Conservation (phyloP, 192 early-diverging fungal genomes). For the Coemansia sp. region DNA sequence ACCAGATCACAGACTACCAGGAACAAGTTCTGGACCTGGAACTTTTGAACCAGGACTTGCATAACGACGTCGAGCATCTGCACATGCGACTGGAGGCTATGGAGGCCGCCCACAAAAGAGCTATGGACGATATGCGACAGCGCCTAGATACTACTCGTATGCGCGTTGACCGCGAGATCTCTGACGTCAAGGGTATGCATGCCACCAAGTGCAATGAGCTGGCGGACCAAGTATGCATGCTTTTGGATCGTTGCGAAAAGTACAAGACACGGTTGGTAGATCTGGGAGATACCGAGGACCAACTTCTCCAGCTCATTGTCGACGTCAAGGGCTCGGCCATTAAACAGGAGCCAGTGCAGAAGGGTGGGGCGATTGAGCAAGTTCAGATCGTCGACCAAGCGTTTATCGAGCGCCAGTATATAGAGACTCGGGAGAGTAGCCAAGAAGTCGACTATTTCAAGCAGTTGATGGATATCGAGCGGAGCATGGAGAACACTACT, state of each 20-base stretch:
- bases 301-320: conserved; percentile 34
- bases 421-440: conserved; percentile 53
- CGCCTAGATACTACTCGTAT: conserved; percentile 21
- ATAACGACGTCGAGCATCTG: conserved; percentile 40
- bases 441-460: conserved; percentile 50
- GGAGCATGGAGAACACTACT: conserved; percentile 56
- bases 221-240: conserved; percentile 32
- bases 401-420: conserved; percentile 53
- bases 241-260: conserved; percentile 25
- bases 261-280: conserved; percentile 23
- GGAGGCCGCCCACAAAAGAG: conserved; percentile 23
- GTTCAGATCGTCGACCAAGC: conserved; percentile 41
- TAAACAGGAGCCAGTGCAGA: not conserved
- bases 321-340: not conserved
- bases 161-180: conserved; percentile 44
- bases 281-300: conserved; percentile 27
- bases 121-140: conserved; percentile 31
- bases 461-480: conserved; percentile 54
- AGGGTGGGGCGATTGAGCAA: conserved; percentile 11
- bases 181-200: conserved; percentile 47
- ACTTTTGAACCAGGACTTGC: conserved; percentile 45
- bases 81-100: conserved; percentile 15
- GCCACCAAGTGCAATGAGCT: conserved; percentile 49
- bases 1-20: conserved; percentile 55
- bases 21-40: conserved; percentile 53